Conservation (phyloP, 148 eudicot species). For the Chenopodium suecicum region DNA sequence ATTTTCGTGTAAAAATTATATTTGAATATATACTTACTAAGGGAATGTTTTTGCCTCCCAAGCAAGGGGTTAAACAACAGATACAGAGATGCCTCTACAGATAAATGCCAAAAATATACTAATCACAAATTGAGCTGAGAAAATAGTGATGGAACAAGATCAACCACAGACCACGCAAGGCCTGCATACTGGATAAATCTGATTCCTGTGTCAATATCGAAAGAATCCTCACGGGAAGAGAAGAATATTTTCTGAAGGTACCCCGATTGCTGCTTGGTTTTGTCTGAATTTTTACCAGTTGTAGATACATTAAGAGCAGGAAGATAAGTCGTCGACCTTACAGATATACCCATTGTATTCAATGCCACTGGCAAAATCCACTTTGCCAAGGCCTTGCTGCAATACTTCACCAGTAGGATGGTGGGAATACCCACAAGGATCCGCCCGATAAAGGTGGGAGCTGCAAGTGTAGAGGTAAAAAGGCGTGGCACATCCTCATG, state of each 20-base stretch:
- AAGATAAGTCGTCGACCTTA: conserved; percentile 69
- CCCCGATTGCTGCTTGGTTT: conserved; percentile 49
- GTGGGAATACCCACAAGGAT: conserved; percentile 81
- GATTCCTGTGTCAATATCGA: conserved; percentile 91
- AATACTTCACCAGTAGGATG: conserved; percentile 79
- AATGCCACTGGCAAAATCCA: conserved; percentile 76
- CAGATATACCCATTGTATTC: conserved; percentile 74
- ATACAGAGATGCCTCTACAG: conserved; percentile 18
- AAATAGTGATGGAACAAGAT: conserved; percentile 89
- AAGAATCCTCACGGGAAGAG: conserved; percentile 52
- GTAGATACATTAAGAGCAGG: conserved; percentile 45
- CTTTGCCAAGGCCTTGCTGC: conserved; percentile 93
- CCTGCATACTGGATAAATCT: conserved; percentile 93
- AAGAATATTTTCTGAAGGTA: conserved; percentile 64
- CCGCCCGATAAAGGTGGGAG: conserved; percentile 58
- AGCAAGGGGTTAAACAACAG: conserved; percentile 16
- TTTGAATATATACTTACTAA: conserved; percentile 10
- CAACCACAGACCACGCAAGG: conserved; percentile 97
- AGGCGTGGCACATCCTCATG: conserved; percentile 72
- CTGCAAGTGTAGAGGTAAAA: conserved; percentile 62
- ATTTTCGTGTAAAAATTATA: too few relatives aligned
- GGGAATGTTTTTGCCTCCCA: neutral
- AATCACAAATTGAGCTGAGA: conserved; percentile 57
- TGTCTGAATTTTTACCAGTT: conserved; percentile 39
- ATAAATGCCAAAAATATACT: neutral